Evolutionary conservation across 2,329 filamentous ascomycete species (phyloP), one percentile per base, ranked within the genome.

Genomic region (Aureobasidium musti): DNA sequence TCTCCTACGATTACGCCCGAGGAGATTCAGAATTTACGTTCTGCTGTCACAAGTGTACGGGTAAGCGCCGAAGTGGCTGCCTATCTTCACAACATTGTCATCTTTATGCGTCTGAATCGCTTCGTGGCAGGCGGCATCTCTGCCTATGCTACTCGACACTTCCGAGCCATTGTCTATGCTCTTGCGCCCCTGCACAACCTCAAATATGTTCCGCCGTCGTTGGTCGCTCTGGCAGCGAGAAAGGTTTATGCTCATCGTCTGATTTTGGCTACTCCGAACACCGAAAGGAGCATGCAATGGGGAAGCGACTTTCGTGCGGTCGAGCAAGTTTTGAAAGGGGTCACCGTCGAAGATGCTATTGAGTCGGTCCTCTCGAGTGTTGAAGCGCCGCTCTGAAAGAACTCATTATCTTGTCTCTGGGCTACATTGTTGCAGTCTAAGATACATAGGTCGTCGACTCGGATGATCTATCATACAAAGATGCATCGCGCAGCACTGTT

Each of bases 221-320:
- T 98, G 30, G 89, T 97, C 23, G 87, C 84, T 8, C 82, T 99
- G 53, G 95, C 95, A 5, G 88, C 89, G 1, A 87, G 87, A 68
- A 98, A 98, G 79, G 85, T 96, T 28, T 99, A 96, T 74, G 83
- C 90, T 21, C 95, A 99, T 79, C 88, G 92, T 10, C 87, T 99
- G 37, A 78, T 85, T 17, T 84, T 97, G 65, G 86, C 89, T 0
- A 78, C 79, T 1, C 84, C 91, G 0, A 84, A 87, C 68, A 86
- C 87, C 67, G 95, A 98, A 79, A 84, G 92, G 56, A 97, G 92
- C 75, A 84, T 97, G 81, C 91, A 97, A 76, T 99, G 96, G 87
- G 95, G 95, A 0, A 97, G 94, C 76, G 87, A 90, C 63, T 71
- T 89, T 0, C 82, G 84, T 35, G 90, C 90, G 4, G 86, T 97